Evolutionary conservation across 345 rosid species (phyloP).

Genomic region (Rhodamnia rubescens): DNA sequence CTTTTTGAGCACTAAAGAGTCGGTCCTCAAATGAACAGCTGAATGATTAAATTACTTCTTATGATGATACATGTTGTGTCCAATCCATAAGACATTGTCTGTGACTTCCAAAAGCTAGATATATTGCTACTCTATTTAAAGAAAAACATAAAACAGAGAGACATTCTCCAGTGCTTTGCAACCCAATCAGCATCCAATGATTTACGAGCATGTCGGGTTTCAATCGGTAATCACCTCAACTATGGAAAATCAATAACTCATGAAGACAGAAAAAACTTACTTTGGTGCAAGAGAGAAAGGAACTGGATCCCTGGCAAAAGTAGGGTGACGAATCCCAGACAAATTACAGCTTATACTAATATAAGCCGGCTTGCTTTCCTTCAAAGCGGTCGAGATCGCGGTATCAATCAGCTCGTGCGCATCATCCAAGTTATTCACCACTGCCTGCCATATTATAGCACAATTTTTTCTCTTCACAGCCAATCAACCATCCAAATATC

Average conservation of each 20-base stretch:
- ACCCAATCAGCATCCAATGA: not conserved
- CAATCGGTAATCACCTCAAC: not conserved
- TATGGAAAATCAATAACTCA: not conserved
- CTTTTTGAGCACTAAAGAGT: not conserved
- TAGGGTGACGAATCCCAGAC: slow-evolving; percentile 55
- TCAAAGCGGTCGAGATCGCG: slow-evolving; percentile 61
- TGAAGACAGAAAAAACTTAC: slow-evolving; percentile 14
- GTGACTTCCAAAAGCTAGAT: not conserved
- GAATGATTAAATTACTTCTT: not conserved
- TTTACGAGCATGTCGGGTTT: not conserved
- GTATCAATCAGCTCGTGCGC: slow-evolving; percentile 61
- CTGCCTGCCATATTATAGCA: slow-evolving; percentile 28
- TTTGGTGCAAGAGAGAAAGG: slow-evolving; percentile 48
- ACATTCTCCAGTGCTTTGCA: not conserved
- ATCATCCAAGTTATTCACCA: slow-evolving; percentile 64
- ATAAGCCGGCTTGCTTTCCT: slow-evolving; percentile 64
- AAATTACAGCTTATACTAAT: slow-evolving; percentile 63
- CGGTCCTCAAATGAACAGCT: not conserved
- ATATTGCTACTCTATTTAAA: not conserved
- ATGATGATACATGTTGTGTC: not conserved
- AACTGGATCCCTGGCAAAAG: slow-evolving; percentile 50
- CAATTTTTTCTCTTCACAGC: not conserved
- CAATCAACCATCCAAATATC: not conserved
- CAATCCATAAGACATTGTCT: not conserved
- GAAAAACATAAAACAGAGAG: not conserved